Conservation (phyloP, 2,329 filamentous ascomycete species). For the Xylariaceae sp. region DNA sequence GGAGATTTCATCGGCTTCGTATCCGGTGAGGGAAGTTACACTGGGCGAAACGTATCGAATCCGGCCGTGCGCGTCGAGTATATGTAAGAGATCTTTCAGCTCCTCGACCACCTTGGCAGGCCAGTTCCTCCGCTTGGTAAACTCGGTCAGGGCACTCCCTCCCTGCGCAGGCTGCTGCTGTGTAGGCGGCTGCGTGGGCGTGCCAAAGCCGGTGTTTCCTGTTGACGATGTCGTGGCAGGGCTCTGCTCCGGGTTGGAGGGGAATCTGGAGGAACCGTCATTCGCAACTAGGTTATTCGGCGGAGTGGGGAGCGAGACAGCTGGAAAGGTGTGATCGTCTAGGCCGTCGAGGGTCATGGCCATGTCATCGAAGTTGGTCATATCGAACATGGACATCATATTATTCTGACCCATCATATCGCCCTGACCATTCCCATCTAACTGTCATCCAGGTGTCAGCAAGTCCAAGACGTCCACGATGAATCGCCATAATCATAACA, state of each 20-base stretch:
- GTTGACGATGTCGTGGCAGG: conserved; percentile 17
- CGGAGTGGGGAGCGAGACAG: conserved; percentile 15
- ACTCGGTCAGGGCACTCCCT: conserved; percentile 48
- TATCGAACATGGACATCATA: conserved; percentile 29
- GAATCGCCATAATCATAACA: too few relatives aligned
- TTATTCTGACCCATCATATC: conserved; percentile 25
- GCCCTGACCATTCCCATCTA: conserved; percentile 24
- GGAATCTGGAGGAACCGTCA: conserved; percentile 20
- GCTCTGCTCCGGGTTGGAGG: conserved; percentile 20
- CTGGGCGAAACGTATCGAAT: conserved; percentile 85
- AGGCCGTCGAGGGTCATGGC: conserved; percentile 28
- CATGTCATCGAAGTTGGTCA: conserved; percentile 24
- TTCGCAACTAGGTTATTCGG: conserved; percentile 19
- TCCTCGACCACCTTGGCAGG: conserved; percentile 84
- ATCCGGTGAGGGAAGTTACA: conserved; percentile 68
- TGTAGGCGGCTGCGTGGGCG: conserved; percentile 15
- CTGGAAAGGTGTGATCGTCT: conserved; percentile 20
- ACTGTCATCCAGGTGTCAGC: conserved; percentile 17
- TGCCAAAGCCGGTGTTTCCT: conserved; percentile 31
- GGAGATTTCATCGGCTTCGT: conserved; percentile 62
- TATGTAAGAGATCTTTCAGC: conserved; percentile 80
- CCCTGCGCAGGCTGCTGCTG: conserved; percentile 28
- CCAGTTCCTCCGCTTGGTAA: conserved; percentile 67
- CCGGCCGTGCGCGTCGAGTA: conserved; percentile 77
- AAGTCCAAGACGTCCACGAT: too few relatives aligned